Conservation (phyloP, 169 alveolate species). For the Blepharisma undulans region DNA sequence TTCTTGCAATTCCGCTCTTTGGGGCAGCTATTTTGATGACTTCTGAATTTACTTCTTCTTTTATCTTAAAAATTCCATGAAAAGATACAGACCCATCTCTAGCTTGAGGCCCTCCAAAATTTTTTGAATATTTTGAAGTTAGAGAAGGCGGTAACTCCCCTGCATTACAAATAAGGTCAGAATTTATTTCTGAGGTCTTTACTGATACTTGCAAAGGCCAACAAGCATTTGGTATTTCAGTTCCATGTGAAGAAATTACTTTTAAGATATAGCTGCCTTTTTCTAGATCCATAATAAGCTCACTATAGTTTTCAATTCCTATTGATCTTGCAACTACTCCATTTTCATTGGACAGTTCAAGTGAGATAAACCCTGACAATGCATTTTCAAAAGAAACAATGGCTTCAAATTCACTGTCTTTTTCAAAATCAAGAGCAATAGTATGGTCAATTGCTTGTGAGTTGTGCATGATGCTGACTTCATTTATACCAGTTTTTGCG, state of each 20-base stretch:
- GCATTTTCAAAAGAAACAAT: background rate
- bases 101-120: constrained; percentile 26
- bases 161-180: background rate
- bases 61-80: background rate
- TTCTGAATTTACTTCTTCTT: background rate
- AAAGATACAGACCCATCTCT: constrained; percentile 13
- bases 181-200: background rate
- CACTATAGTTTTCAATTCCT: background rate
- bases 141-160: background rate
- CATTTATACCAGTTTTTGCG: background rate
- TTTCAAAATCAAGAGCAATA: background rate
- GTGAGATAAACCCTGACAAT: background rate
- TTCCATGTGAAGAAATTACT: background rate
- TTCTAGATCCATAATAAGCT: background rate
- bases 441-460: background rate
- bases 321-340: background rate
- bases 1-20: background rate
- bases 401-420: background rate
- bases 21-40: constrained; percentile 15
- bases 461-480: background rate
- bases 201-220: constrained; percentile 6
- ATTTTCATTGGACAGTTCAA: background rate
- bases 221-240: background rate
- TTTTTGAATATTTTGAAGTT: background rate
- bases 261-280: background rate